phyloP scores from a whole-genome alignment of 148 eudicot genomes.

The Persicaria maculosa region DNA sequence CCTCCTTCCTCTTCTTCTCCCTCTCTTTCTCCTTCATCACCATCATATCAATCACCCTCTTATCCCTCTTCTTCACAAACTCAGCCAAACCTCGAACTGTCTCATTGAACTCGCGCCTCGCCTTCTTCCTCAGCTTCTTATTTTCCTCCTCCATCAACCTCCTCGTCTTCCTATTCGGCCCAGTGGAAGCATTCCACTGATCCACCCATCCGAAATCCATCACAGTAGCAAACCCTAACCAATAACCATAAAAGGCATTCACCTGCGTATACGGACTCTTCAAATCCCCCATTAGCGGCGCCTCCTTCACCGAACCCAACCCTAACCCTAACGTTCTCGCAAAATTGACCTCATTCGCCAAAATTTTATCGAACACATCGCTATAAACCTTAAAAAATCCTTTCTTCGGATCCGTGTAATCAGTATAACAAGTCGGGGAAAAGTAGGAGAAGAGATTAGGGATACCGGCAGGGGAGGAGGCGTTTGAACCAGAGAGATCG shows the following conservation, averaged over 20 bases:
- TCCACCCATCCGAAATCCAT: conserved; percentile 93
- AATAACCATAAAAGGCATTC: conserved; percentile 84
- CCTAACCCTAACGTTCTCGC: conserved; percentile 60
- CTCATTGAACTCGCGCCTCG: conserved; percentile 80
- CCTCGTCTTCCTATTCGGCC: conserved; percentile 64
- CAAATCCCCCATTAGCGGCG: conserved; percentile 78
- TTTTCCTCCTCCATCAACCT: conserved; percentile 98
- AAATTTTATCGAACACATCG: conserved; percentile 60
- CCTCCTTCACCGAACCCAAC: conserved; percentile 60
- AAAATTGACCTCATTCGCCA: conserved; percentile 52
- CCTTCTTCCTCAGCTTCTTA: conserved; percentile 87
- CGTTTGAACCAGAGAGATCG: conserved; percentile 6
- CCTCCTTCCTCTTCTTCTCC: conserved; percentile 77
- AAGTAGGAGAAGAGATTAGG: conserved; percentile 71
- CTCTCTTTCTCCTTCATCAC: conserved; percentile 73
- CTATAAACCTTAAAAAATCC: conserved; percentile 84
- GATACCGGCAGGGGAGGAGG: conserved; percentile 21
- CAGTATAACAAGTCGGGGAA: conserved; percentile 62
- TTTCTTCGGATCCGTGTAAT: conserved; percentile 39
- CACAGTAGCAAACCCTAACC: conserved; percentile 72
- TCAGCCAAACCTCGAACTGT: conserved; percentile 85
- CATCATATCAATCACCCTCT: conserved; percentile 95
- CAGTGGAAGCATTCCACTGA: conserved; percentile 63
- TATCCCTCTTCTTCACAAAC: conserved; percentile 98
- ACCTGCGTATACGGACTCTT: conserved; percentile 69